Evolutionary conservation across 2,329 filamentous ascomycete genomes (phyloP).

Genomic region (Coniosporium tulheliwenetii): DNA sequence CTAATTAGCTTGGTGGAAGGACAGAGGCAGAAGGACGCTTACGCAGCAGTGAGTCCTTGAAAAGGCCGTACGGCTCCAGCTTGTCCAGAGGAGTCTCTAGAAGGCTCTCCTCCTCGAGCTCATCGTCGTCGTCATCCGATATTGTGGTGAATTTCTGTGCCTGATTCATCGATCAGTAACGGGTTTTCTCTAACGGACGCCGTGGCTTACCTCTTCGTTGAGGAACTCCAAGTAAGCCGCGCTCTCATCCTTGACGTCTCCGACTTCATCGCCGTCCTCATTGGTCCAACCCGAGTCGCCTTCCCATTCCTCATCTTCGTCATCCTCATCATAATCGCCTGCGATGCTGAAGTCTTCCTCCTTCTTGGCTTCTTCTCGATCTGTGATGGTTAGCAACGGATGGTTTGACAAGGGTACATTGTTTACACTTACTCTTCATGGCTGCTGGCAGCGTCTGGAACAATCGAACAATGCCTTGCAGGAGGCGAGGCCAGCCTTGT

Average conservation of each 20-base stretch:
- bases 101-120: constrained; percentile 82
- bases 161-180: constrained; percentile 22
- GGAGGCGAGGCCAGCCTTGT: constrained; percentile 82
- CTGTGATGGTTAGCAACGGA: constrained; percentile 24
- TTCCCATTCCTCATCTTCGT: constrained; percentile 74
- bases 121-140: constrained; percentile 66
- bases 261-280: constrained; percentile 43
- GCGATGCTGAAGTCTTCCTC: constrained; percentile 64
- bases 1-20: not conserved
- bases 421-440: constrained; percentile 51
- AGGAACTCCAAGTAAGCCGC: constrained; percentile 91
- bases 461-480: constrained; percentile 75
- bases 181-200: not conserved
- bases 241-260: constrained; percentile 72
- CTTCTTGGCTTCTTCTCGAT: constrained; percentile 80
- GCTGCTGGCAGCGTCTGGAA: constrained; percentile 86
- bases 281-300: constrained; percentile 55
- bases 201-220: constrained; percentile 58
- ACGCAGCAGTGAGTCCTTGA: constrained; percentile 72
- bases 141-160: constrained; percentile 70
- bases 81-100: constrained; percentile 91
- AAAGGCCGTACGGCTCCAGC: constrained; percentile 83
- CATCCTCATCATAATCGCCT: constrained; percentile 52
- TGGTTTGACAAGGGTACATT: constrained; percentile 2
- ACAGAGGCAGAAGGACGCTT: constrained; percentile 25